Evolutionary conservation across 257 asterid genomes (phyloP), one percentile per base, ranked within the genome.

Genomic region (Avicennia marina): DNA sequence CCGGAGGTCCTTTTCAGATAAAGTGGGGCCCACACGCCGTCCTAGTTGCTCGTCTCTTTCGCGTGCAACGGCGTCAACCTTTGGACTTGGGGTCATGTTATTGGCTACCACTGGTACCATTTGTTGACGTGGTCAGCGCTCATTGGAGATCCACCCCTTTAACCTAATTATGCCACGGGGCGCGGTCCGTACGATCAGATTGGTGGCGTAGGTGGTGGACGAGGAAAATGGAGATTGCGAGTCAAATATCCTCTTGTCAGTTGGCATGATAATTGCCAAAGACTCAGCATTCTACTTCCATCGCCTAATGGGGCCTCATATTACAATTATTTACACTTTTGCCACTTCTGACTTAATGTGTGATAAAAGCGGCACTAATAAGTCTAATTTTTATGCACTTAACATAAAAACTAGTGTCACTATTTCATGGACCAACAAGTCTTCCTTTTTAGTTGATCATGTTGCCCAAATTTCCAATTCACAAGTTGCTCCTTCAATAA

Each of bases 221-320:
- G 79, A 56, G 82, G 81, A 71, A 71, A 73, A 70, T 46, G 45
- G 78, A 58, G 53, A 52, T 58, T 25, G 65, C 43, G 51, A 58
- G 77, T 64, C 69, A 60, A 46, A 50, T 62, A 63, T 61, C 69
- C 53, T 53, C 33, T 29, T 29, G 33, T 29, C 33, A 66, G 72
- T 73, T 73, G 27, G 48, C 13, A 5, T n/a, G 16, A 52, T 60
- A 17, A 2, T 50, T 7, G 33, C 7, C 7, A 29, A 29, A 2
- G 33, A 29, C 33, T 29, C 7, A 7, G 3, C 33, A n/a, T n/a
- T n/a, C n/a, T n/a, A n/a, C n/a, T n/a, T n/a, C n/a, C n/a, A 24
- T 55, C 11, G 2, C 0, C 5, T 21, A 53, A 43, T 17, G 11
- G 38, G 48, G 40, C 54, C 60, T 53, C 52, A 11, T 8, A 2